Evolutionary conservation across 345 rosid species (phyloP).

Genomic region (Salix suchowensis): DNA sequence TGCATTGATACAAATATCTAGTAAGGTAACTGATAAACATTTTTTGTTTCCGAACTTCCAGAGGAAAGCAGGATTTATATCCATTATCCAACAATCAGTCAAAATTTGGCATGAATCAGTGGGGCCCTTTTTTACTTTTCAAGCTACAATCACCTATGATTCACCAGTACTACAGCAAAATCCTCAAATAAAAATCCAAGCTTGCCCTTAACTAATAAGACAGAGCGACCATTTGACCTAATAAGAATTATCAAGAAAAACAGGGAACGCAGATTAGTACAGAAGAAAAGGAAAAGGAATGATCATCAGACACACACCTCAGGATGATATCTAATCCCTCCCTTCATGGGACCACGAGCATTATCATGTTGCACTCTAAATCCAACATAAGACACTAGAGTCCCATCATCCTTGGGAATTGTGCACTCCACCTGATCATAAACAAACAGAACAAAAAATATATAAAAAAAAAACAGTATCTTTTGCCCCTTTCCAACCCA

Average conservation of each 20-base stretch:
- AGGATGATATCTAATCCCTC: slow-evolving; percentile 98
- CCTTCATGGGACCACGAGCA: slow-evolving; percentile 99
- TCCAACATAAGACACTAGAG: slow-evolving; percentile 75
- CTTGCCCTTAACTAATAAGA: background rate
- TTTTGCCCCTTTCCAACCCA: background rate
- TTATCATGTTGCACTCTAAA: slow-evolving; percentile 98
- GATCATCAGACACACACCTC: slow-evolving; percentile 46
- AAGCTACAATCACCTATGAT: background rate
- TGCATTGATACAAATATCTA: background rate
- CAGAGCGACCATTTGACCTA: background rate
- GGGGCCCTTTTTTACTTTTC: background rate
- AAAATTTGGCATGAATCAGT: background rate
- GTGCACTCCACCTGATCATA: slow-evolving; percentile 89
- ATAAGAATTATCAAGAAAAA: background rate
- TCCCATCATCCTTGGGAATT: slow-evolving; percentile 93
- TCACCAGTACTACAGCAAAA: background rate
- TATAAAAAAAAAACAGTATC: background rate
- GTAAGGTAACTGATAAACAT: background rate
- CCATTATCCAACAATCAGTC: background rate
- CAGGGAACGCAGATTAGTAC: background rate
- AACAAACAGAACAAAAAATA: slow-evolving; percentile 1
- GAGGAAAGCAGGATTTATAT: background rate
- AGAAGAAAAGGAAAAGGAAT: background rate
- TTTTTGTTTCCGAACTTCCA: background rate
- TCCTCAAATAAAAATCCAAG: background rate